Conservation (phyloP, 768 basidiomycete genomes). For the Podaxis sp. region DNA sequence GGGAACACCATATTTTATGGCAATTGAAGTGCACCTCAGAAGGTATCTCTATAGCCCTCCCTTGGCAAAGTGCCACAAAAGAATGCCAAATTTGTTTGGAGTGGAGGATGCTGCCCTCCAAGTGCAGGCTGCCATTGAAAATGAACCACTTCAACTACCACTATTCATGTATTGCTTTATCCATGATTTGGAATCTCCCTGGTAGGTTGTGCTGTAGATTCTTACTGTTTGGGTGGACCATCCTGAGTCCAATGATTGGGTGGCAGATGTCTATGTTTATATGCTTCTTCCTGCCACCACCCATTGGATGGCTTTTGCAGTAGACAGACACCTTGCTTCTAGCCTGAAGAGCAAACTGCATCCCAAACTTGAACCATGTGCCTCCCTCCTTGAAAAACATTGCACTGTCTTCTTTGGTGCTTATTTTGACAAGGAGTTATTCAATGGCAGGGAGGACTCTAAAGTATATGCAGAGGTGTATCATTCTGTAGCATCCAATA, state of each 20-base stretch:
- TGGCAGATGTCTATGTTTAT: background rate
- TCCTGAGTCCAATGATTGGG: background rate
- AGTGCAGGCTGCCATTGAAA: background rate
- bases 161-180: background rate
- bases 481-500: too few relatives aligned
- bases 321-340: too few relatives aligned
- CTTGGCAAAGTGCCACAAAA: background rate
- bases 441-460: too few relatives aligned
- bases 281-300: background rate
- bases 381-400: too few relatives aligned
- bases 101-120: background rate
- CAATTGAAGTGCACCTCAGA: background rate
- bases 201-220: background rate
- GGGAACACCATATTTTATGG: slow-evolving; percentile 2
- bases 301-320: background rate
- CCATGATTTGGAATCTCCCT: background rate
- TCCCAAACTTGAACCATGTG: too few relatives aligned
- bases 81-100: background rate
- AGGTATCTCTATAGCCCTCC: background rate
- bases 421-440: too few relatives aligned
- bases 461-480: too few relatives aligned
- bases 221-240: background rate
- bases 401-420: too few relatives aligned
- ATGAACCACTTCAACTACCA: background rate
- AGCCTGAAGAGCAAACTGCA: too few relatives aligned